Evolutionary conservation across 805 yeast species (phyloP).

Genomic region (Komagataella phaffii): DNA sequence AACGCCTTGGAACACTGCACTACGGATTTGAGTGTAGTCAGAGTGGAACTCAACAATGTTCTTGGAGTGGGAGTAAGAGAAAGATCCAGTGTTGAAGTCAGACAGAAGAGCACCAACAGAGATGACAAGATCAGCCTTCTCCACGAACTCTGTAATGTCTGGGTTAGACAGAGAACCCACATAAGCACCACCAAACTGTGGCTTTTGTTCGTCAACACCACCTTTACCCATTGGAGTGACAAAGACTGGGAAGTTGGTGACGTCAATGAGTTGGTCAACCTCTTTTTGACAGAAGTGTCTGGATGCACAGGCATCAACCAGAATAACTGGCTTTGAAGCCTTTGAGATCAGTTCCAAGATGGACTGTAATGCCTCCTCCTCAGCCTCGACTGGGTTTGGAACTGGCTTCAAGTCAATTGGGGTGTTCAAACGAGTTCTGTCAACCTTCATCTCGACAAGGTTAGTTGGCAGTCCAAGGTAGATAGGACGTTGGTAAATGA

Average conservation of each 20-base stretch:
- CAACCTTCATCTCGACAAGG: conserved; percentile 53
- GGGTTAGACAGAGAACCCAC: conserved; percentile 72
- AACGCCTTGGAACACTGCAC: conserved; percentile 59
- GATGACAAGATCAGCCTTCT: conserved; percentile 59
- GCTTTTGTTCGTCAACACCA: conserved; percentile 56
- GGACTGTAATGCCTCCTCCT: conserved; percentile 44
- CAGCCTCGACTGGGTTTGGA: conserved; percentile 48
- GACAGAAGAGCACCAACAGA: conserved; percentile 77
- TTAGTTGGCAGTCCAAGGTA: conserved; percentile 77
- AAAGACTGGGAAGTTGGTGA: conserved; percentile 69
- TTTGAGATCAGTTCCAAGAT: conserved; percentile 36
- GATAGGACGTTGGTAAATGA: conserved; percentile 64
- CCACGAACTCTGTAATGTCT: conserved; percentile 60
- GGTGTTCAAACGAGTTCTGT: conserved; percentile 39
- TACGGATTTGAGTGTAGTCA: conserved; percentile 56
- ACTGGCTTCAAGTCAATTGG: conserved; percentile 51
- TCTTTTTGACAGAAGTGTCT: conserved; percentile 62
- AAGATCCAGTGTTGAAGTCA: conserved; percentile 85
- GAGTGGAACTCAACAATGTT: conserved; percentile 73
- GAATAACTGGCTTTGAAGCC: conserved; percentile 59
- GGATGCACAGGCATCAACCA: conserved; percentile 80
- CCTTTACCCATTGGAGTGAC: conserved; percentile 91
- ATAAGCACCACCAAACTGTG: conserved; percentile 74
- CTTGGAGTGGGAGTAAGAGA: conserved; percentile 64
- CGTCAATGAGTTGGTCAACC: conserved; percentile 45